Evolutionary conservation across 2,329 filamentous ascomycete genomes (phyloP), one percentile per base, ranked within the genome.

Genomic region (Fusarium foetens): DNA sequence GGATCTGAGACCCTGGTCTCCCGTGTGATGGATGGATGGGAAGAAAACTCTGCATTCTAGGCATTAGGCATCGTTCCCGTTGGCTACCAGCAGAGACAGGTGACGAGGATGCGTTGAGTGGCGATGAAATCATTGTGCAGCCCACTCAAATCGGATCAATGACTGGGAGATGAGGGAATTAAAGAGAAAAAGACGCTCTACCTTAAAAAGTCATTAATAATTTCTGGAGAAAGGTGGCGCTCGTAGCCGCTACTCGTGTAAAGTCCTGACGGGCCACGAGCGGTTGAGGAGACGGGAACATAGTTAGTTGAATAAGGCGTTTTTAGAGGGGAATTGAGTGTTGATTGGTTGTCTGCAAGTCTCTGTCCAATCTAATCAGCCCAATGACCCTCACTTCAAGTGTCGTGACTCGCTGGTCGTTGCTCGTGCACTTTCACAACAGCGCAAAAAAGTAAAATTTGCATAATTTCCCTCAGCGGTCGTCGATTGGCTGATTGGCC

Each of bases 381-480:
- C 52, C 36, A 46, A 43, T 70, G 66, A 58, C 65, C 59, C 53
- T 65, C 55, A 55, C 36, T 21, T 60, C 48, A 54, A 21, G 33
- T 42, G 33, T 59, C 45, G 51, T 57, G 60, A 59, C 67, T 63
- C 48, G 43, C 39, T 53, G 31, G 31, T 42, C 21, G 53, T 33
- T 53, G 21, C 51, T 45, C 36, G 39, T 57, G 41, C 41, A 52
- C 38, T 35, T 58, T 70, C 63, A 70, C 59, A 67, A 71, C 49
- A 72, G 52, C 62, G 57, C 25, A 43, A 57, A 39, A 60, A 67
- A 68, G 64, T 75, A 76, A 79, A 70, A 79, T 78, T 79, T 79
- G 76, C 70, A 77, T 67, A 78, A 79, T 78, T 70, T 79, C 76
- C 71, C 55, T 55, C 55, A 43, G 39, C 43, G 27, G 35, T 46